A percentile compares a stretch with the other conserved stretches of the same genome.
Evolutionary conservation across 1,284 basidiomycete species (phyloP).

Genomic region (Leccinum pachyderme): DNA sequence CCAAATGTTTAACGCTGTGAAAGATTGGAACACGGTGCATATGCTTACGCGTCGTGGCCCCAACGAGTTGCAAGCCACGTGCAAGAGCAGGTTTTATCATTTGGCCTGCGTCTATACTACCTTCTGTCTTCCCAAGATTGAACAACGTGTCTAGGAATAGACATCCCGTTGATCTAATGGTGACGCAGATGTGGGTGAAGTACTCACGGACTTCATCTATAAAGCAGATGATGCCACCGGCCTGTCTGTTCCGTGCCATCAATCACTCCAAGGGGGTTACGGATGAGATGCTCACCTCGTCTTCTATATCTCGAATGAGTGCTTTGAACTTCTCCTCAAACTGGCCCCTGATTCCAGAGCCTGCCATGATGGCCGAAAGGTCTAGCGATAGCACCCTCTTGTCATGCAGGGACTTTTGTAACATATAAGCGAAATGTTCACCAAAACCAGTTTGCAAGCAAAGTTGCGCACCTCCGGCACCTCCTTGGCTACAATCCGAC

Average conservation of each 20-base stretch:
- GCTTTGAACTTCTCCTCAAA: conserved; percentile 94
- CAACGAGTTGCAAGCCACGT: conserved; percentile 81
- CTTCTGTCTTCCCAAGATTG: conserved; percentile 89
- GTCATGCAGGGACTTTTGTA: conserved; percentile 67
- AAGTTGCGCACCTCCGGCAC: conserved; percentile 74
- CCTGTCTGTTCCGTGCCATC: conserved; percentile 34
- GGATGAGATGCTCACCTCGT: conserved; percentile 49
- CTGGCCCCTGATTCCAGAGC: conserved; percentile 85
- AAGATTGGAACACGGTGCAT: neutral
- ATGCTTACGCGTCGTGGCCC: conserved; percentile 80
- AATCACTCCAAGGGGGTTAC: neutral
- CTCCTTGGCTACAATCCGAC: conserved; percentile 85
- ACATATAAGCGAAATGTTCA: neutral
- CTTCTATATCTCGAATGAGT: conserved; percentile 84
- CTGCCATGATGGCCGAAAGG: conserved; percentile 78
- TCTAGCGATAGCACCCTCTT: conserved; percentile 84
- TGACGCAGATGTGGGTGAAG: neutral
- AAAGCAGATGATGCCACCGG: conserved; percentile 79
- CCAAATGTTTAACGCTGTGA: neutral
- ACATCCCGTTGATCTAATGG: conserved; percentile 6
- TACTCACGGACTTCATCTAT: conserved; percentile 88
- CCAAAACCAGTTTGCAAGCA: neutral
- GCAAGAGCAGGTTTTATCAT: conserved; percentile 90
- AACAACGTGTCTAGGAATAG: conserved; percentile 62
- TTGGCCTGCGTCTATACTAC: conserved; percentile 88